Base-by-base conservation (phyloP, 2,329 filamentous ascomycete genomes). In the Colletotrichum tanaceti region DNA sequence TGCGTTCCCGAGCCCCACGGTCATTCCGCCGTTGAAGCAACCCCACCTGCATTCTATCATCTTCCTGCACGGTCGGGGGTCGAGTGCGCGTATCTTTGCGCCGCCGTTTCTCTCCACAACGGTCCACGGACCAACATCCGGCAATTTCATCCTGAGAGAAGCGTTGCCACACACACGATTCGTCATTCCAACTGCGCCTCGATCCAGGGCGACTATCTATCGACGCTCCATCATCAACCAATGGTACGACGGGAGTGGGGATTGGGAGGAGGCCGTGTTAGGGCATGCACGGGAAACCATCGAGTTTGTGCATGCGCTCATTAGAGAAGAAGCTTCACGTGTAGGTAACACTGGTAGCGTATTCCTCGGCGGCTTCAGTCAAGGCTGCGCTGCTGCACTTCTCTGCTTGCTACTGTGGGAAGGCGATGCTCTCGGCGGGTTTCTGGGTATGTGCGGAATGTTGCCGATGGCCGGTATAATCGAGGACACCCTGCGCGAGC, bases 341-440 rank as follows among this genome's bases (percentile, higher is more conserved):
- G 64, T 86, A 0, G 77, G 76, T 0, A 80, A 82, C 4, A 70
- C 77, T 0, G 59, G 71, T 14, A 82, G 79, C 49, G 74, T 87
- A 0, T 73, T 86, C 1, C 69, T 88, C 0, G 82, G 83, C 46
- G 86, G 86, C 0, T 73, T 87, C 20, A 88, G 86, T 57, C 86
- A 88, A 70, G 86, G 86, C 0, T 85, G 84, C 70, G 85, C 85
- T 3, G 81, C 82, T 49, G 75, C 79, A 0, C 67, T 88, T 66
- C 72, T 79, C 20, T 76, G 80, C 11, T 70, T 81, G 64, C 65
- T 88, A 63, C 74, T 82, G 2, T 84, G 83, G 82, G 76, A 82
- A 11, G 81, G 79, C 0, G 72, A 74, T 18, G 60, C 75, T 2
- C 65, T 85, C 39, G 82, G 76, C 0, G 83, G 74, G 0, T 71